A percentile compares a stretch with the other conserved stretches of the same genome.
These are phyloP conservation scores for Exophiala alcalophila DNA, from an alignment of 2,329 filamentous ascomycete genomes.

Conservation along the genomic window DNA sequence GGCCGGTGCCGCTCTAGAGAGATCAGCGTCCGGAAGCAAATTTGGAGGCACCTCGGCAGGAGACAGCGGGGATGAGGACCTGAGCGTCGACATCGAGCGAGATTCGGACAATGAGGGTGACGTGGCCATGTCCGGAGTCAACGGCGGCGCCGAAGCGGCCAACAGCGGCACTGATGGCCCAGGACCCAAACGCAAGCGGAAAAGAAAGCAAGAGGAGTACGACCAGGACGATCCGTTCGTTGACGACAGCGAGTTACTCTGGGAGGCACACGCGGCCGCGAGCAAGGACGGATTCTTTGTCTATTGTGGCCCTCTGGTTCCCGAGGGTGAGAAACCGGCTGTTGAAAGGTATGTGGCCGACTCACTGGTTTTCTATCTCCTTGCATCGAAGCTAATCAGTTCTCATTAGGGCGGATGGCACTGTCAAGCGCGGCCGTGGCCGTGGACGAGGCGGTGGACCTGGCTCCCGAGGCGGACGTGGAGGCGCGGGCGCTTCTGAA, in stretches of 20 bases:
- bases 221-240: conserved; percentile 67
- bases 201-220: conserved; percentile 67
- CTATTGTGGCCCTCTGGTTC: conserved; percentile 86
- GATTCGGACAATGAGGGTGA: conserved; percentile 55
- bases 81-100: conserved; percentile 85
- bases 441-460: conserved; percentile 52
- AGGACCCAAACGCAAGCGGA: conserved; percentile 74
- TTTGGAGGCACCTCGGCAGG: conserved; percentile 67
- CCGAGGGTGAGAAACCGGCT: conserved; percentile 74
- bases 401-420: conserved; percentile 71
- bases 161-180: conserved; percentile 55
- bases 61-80: conserved; percentile 63
- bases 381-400: too few species aligned
- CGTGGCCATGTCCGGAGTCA: conserved; percentile 40
- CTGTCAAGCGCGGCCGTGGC: conserved; percentile 55
- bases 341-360: conserved; percentile 55
- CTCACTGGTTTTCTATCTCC: too few species aligned
- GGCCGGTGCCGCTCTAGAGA: conserved; percentile 79
- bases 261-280: conserved; percentile 92
- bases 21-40: conserved; percentile 36
- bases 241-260: conserved; percentile 90
- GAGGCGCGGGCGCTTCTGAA: conserved; percentile 23
- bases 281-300: conserved; percentile 98
- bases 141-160: conserved; percentile 54
- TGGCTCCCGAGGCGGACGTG: conserved; percentile 43